These are phyloP conservation scores for Emericellopsis cladophorae DNA, from an alignment of 2,329 filamentous ascomycete genomes.

Conservation along the genomic window DNA sequence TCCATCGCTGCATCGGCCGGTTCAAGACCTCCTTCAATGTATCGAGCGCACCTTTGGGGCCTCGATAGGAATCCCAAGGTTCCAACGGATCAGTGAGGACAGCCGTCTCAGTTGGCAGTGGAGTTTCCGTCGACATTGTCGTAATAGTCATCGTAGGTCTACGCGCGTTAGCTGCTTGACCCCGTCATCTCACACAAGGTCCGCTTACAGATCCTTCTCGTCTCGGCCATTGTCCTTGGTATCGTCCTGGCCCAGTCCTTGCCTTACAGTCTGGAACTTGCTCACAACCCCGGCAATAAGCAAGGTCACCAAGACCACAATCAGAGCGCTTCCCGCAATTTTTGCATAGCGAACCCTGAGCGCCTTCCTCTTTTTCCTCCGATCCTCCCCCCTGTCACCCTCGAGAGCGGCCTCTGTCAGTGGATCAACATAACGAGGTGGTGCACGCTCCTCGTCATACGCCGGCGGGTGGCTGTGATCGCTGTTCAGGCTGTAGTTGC, in stretches of 20 bases:
- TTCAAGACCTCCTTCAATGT: too few relatives aligned
- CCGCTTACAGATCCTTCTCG: neutral
- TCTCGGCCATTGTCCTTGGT: neutral
- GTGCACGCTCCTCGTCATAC: conserved; percentile 1
- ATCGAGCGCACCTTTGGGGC: too few relatives aligned
- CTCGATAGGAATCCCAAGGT: too few relatives aligned
- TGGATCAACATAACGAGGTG: conserved; percentile 3
- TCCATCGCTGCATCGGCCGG: too few relatives aligned
- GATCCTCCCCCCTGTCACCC: neutral
- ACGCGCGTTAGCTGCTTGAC: too few relatives aligned
- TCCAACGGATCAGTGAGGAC: too few relatives aligned
- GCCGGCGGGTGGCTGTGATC: neutral
- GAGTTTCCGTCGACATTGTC: too few relatives aligned
- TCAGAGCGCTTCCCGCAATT: conserved; percentile 1
- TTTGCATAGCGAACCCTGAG: conserved; percentile 1
- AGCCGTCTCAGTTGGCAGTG: too few relatives aligned
- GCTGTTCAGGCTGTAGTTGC: conserved; percentile 2
- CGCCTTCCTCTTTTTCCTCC: conserved; percentile 1
- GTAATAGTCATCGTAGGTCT: too few relatives aligned
- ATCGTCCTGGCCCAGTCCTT: neutral
- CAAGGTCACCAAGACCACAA: conserved; percentile 3
- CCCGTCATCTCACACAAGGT: too few relatives aligned
- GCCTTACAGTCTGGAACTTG: conserved; percentile 2
- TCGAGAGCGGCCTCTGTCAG: neutral
- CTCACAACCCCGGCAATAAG: conserved; percentile 3